Evolutionary conservation across 2,329 filamentous ascomycete genomes (phyloP).

Genomic region (Dissoconium aciculare): DNA sequence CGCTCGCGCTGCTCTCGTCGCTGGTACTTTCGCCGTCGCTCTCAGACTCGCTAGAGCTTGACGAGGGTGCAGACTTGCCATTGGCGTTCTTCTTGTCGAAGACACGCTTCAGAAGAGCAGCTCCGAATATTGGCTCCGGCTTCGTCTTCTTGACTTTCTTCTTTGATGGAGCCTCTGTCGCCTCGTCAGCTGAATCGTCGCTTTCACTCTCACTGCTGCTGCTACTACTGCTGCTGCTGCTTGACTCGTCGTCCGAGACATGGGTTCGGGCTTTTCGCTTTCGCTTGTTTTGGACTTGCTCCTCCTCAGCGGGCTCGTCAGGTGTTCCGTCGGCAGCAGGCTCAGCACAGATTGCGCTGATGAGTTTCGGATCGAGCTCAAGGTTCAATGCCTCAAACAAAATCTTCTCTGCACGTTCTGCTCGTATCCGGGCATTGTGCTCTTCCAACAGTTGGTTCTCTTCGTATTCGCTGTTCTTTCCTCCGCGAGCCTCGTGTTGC

Average conservation of each 20-base stretch:
- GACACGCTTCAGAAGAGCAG: too few relatives aligned
- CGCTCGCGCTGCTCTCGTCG: slow-evolving; percentile 2
- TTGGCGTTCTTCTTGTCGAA: too few relatives aligned
- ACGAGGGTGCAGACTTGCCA: neutral
- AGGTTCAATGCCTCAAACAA: slow-evolving; percentile 4
- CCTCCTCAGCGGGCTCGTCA: slow-evolving; percentile 2
- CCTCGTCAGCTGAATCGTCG: neutral
- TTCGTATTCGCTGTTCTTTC: slow-evolving; percentile 21
- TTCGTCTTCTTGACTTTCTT: slow-evolving; percentile 2
- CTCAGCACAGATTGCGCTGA: too few relatives aligned
- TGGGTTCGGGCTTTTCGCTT: slow-evolving; percentile 22
- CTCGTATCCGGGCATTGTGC: slow-evolving; percentile 19
- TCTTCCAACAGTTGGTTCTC: slow-evolving; percentile 23
- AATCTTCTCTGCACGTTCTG: slow-evolving; percentile 13
- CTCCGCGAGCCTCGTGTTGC: slow-evolving; percentile 10
- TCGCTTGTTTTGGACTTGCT: slow-evolving; percentile 6
- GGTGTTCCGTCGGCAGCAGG: neutral
- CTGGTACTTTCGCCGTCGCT: slow-evolving; percentile 2
- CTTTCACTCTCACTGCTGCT: slow-evolving; percentile 8
- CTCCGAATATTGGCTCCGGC: too few relatives aligned
- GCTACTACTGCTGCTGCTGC: slow-evolving; percentile 8
- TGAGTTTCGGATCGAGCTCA: slow-evolving; percentile 1
- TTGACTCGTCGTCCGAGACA: slow-evolving; percentile 16
- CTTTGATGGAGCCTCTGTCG: neutral
- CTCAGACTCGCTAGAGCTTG: slow-evolving; percentile 2